phyloP scores from a whole-genome alignment of 495 filamentous ascomycete species.

The Neurospora tetraspora region DNA sequence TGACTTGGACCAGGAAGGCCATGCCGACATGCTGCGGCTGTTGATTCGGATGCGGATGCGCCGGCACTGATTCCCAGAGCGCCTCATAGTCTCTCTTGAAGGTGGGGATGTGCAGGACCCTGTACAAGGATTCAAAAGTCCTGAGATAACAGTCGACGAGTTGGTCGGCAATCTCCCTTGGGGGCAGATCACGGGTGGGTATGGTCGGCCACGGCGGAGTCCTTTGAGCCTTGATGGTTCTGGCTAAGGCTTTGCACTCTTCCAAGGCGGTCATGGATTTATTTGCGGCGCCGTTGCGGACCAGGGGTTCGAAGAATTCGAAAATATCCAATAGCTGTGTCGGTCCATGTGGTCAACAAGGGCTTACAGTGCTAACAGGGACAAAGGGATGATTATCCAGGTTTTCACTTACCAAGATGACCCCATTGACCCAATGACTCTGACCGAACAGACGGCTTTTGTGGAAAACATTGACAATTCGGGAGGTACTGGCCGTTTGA shows the following conservation, averaged over 20 bases:
- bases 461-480: constrained; percentile 32
- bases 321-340: constrained; percentile 21
- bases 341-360: neutral
- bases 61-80: constrained; percentile 19
- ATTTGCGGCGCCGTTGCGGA: neutral
- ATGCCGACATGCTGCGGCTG: neutral
- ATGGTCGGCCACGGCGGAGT: constrained; percentile 8
- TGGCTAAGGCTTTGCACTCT: constrained; percentile 24
- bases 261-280: neutral
- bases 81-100: constrained; percentile 34
- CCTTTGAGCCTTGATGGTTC: constrained; percentile 10
- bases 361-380: neutral
- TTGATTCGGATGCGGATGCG: neutral
- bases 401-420: constrained; percentile 26
- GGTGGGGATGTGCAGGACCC: constrained; percentile 47
- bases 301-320: neutral
- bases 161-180: constrained; percentile 35
- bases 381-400: neutral
- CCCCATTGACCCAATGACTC: constrained; percentile 44
- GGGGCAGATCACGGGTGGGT: constrained; percentile 26
- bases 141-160: constrained; percentile 37
- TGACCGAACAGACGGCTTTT: constrained; percentile 46
- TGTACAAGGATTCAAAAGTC: constrained; percentile 38
- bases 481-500: constrained; percentile 14
- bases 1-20: constrained; percentile 11